Evolutionary conservation across 2,329 filamentous ascomycete genomes (phyloP), one percentile per base, ranked within the genome.

Genomic region (Hypoxylon sp.): DNA sequence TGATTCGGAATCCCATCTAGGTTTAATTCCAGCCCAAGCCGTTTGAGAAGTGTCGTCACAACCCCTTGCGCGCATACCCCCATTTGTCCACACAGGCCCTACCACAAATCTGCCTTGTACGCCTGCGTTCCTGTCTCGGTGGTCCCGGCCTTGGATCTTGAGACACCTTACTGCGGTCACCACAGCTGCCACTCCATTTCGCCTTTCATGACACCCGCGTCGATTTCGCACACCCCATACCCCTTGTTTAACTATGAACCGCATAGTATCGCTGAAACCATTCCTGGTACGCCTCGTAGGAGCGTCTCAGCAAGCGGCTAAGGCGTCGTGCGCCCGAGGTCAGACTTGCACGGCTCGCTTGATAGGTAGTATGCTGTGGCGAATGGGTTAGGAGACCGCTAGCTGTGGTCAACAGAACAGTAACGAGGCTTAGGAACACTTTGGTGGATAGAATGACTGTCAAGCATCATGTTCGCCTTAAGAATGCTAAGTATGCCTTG

Each of bases 111-210:
- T 1, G 30, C 61, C 32, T 16, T 55, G 5, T 68, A 70, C 36
- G 56, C 65, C 49, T 68, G 60, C 32, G 56, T 68, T 38, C 60
- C 65, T 30, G 56, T 70, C 16, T 63, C 67, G 11, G 12, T 70
- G n/a, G 42, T 65, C 3, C 56, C 67, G 11, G 59, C 67, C 20
- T 53, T 70, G 0, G 61, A 62, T 18, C 61, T 70, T 24, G 67
- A 70, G 50, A 26, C 61, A 16, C 26, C 59, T 3, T 64, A 53
- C 45, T 64, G 56, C 16, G 45, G 57, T 11, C 59, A 69, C n/a
- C 30, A 16, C 18, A 36, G 28, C 55, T 61, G 40, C 7, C 61
- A 58, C 49, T 60, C 55, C 18, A 16, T 46, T 6, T 33, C 59
- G 26, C 59, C 64, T 42, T 42, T 61, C 1, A 52, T 58, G 57